Conservation (phyloP, 345 rosid genomes). For the Eucalyptus grandis region DNA sequence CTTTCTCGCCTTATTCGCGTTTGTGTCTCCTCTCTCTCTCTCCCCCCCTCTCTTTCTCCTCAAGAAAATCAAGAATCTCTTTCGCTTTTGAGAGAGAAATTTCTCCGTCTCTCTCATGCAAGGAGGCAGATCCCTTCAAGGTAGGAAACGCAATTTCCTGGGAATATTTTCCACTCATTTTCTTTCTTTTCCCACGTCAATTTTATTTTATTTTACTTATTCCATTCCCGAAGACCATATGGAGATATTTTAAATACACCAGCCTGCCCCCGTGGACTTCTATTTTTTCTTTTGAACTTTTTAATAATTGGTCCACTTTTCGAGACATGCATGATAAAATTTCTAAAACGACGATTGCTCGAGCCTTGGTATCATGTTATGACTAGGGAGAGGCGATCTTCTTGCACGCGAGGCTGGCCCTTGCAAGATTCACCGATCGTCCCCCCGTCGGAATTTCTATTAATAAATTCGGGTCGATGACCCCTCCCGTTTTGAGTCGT, state of each 20-base stretch:
- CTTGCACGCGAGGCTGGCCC: too few species aligned
- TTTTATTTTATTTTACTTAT: neutral
- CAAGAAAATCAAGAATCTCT: neutral
- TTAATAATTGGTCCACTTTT: too few species aligned
- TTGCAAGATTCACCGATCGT: too few species aligned
- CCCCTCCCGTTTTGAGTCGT: neutral
- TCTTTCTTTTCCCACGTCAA: neutral
- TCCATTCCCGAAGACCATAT: neutral
- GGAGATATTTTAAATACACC: neutral
- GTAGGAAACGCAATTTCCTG: neutral
- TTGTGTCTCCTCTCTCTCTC: neutral
- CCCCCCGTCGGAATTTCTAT: too few species aligned
- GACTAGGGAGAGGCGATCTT: too few species aligned
- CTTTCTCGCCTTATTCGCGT: neutral
- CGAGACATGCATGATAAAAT: neutral
- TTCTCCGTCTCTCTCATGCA: neutral
- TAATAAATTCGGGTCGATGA: neutral
- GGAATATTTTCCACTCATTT: neutral
- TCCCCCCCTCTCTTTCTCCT: neutral
- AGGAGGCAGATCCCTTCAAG: neutral
- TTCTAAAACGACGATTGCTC: too few species aligned
- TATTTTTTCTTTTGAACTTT: neutral
- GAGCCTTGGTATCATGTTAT: too few species aligned
- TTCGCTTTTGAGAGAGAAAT: neutral
- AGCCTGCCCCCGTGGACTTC: neutral